These are phyloP conservation scores for Mycena leptocephala DNA, from an alignment of 768 basidiomycete species.

Conservation along the genomic window DNA sequence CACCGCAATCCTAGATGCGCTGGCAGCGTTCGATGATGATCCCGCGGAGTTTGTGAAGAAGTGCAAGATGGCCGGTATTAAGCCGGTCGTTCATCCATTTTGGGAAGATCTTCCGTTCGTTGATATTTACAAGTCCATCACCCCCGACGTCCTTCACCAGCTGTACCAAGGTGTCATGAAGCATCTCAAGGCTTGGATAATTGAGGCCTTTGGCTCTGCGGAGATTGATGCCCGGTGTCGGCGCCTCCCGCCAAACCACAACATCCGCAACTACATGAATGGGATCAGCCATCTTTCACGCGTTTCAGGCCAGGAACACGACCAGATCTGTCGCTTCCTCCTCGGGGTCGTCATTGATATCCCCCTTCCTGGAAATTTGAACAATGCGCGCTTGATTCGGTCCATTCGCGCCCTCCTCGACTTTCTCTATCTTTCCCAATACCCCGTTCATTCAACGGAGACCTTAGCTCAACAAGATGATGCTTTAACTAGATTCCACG, in stretches of 20 bases:
- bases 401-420: background rate
- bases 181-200: background rate
- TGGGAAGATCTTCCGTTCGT: slow-evolving; percentile 6
- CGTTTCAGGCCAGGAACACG: too few relatives aligned
- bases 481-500: too few relatives aligned
- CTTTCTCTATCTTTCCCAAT: background rate
- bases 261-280: background rate
- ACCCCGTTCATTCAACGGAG: background rate
- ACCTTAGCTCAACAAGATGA: background rate
- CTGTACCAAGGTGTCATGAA: slow-evolving; percentile 8
- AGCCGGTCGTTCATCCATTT: background rate
- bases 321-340: too few relatives aligned
- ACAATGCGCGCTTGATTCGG: background rate
- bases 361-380: background rate
- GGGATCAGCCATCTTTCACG: too few relatives aligned
- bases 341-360: background rate
- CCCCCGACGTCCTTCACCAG: slow-evolving; percentile 16
- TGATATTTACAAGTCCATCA: slow-evolving; percentile 5
- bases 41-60: too few relatives aligned
- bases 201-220: background rate
- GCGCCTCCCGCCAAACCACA: background rate
- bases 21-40: too few relatives aligned
- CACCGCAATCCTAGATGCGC: too few relatives aligned
- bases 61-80: too few relatives aligned
- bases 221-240: slow-evolving; percentile 12